Evolutionary conservation across 345 rosid genomes (phyloP), one percentile per base, ranked within the genome.

Genomic region (Jatropha curcas): DNA sequence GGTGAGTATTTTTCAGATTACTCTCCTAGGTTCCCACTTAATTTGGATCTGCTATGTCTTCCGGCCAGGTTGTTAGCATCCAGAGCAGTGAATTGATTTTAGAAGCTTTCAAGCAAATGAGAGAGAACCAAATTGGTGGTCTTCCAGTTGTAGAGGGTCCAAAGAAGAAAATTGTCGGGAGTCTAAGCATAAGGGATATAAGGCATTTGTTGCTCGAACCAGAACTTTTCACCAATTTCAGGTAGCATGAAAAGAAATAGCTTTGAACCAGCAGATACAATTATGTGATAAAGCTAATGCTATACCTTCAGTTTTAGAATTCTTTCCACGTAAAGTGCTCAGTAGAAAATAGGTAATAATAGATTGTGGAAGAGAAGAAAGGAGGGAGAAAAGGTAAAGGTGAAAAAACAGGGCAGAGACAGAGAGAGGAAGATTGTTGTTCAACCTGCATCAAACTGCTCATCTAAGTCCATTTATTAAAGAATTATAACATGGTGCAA

Each of bases 51-150:
- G 19, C 2, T 24, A 24, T 25, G 13, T 64, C 67, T 70, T 70
- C 41, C 81, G 61, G 65, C 68, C 76, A 93, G 97, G 89, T 90
- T 60, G 73, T 92, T 72, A 78, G 86, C 63, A 75, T 94, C 72
- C 86, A 74, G 19, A 84, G 87, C 55, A 80, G 86, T 19, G 91
- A 89, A 67, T 80, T 88, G 63, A 77, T 94, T 77, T 88, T 94
- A 17, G 94, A 91, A 90, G 96, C 93, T 46, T 94, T 94, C 75
- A 88, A 91, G 75, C 73, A 78, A 55, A 94, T 94, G 98, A 88
- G 68, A 76, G 93, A 88, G 12, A 71, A 85, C 74, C 85, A 82
- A 68, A 87, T 91, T 14, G 98, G 98, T 75, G 94, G 97, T n/a
- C 85, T 94, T 59, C 97, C 97, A 0, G 94, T 90, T 0, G 77